Conservation (phyloP, 148 eudicot genomes). For the Hydrangea macrophylla region DNA sequence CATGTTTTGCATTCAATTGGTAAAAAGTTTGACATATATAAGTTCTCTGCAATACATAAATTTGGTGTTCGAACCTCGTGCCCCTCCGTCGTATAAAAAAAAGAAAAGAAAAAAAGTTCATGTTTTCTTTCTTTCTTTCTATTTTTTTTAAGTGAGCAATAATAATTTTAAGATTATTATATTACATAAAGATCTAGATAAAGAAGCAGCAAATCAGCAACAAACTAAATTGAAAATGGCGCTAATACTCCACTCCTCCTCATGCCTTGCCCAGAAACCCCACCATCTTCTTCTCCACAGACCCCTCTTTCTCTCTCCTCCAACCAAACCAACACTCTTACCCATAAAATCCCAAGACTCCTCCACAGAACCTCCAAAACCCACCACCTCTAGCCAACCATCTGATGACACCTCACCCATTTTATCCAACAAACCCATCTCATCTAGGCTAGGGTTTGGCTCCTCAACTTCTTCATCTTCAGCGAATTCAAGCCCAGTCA, state of each 20-base stretch:
- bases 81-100: too few species aligned
- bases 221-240: slow-evolving; percentile 46
- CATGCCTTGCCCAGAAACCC: slow-evolving; percentile 31
- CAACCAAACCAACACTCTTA: slow-evolving; percentile 23
- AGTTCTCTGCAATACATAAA: too few species aligned
- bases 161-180: too few species aligned
- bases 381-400: slow-evolving; percentile 22
- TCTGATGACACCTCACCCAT: slow-evolving; percentile 23
- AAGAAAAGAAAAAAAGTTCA: too few species aligned
- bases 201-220: not conserved
- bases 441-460: slow-evolving; percentile 54
- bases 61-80: too few species aligned
- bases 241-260: slow-evolving; percentile 39
- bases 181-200: too few species aligned
- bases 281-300: slow-evolving; percentile 23
- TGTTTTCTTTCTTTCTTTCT: too few species aligned
- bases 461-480: slow-evolving; percentile 31
- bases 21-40: too few species aligned
- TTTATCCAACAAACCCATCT: slow-evolving; percentile 13
- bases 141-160: too few species aligned
- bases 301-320: slow-evolving; percentile 3
- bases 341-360: slow-evolving; percentile 32
- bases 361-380: slow-evolving; percentile 31
- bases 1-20: too few species aligned
- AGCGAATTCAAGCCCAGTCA: slow-evolving; percentile 17